phyloP scores from a whole-genome alignment of 306 rosid species.

The Quercus engelmannii region DNA sequence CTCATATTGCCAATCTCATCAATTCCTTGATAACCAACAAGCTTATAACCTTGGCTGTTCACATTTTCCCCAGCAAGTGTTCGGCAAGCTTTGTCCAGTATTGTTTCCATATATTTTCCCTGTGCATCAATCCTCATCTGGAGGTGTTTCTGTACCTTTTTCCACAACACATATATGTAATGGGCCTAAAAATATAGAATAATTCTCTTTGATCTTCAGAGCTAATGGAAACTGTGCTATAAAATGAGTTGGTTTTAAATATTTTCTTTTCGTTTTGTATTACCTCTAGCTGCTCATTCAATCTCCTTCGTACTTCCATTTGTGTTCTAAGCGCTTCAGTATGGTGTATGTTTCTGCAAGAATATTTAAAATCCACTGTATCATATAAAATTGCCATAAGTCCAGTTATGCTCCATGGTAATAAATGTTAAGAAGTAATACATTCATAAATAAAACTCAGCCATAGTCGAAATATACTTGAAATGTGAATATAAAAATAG shows the following conservation, averaged over 20 bases:
- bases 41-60: neutral
- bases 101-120: neutral
- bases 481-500: no score
- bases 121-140: neutral
- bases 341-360: neutral
- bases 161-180: neutral
- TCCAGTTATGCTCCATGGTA: no score
- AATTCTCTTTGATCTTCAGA: neutral
- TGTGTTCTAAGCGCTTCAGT: neutral
- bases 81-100: neutral
- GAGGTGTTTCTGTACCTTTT: neutral
- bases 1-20: neutral
- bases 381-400: no score
- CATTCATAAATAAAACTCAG: no score
- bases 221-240: neutral
- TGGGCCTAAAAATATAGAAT: neutral
- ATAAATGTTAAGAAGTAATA: no score
- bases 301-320: neutral
- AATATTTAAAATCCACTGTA: neutral
- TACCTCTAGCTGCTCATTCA: slow-evolving; percentile 1
- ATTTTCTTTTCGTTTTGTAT: neutral
- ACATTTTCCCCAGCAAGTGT: neutral
- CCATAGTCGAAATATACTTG: no score
- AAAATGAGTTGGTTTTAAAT: neutral
- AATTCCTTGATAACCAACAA: neutral